Conservation (phyloP, 2,329 filamentous ascomycete genomes). For the Clonostachys byssicola region DNA sequence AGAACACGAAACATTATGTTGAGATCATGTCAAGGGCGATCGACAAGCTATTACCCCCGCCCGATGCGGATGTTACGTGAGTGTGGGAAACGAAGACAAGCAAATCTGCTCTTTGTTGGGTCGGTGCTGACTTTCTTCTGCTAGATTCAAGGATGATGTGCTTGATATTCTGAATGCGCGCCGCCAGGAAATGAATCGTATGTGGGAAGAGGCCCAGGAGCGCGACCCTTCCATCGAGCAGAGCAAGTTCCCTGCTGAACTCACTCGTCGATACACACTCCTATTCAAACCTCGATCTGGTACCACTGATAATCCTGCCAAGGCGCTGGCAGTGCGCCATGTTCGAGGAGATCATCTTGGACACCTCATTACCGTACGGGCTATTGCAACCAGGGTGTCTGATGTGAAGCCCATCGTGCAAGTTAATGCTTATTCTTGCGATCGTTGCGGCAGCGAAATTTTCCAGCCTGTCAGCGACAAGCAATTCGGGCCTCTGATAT, state of each 20-base stretch:
- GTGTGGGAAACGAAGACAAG: constrained; percentile 15
- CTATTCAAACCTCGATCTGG: constrained; percentile 92
- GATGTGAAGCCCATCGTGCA: constrained; percentile 98
- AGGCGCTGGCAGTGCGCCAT: constrained; percentile 82
- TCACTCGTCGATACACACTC: constrained; percentile 90
- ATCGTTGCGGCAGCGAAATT: constrained; percentile 93
- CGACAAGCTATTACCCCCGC: constrained; percentile 78
- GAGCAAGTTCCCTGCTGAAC: constrained; percentile 83
- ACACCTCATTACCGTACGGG: constrained; percentile 87
- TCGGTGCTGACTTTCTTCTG: neutral
- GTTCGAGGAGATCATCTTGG: constrained; percentile 92
- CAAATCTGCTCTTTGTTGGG: neutral
- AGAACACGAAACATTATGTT: constrained; percentile 92
- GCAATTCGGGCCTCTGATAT: constrained; percentile 80
- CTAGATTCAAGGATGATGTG: constrained; percentile 92
- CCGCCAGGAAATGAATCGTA: constrained; percentile 78
- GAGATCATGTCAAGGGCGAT: constrained; percentile 86
- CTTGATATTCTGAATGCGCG: constrained; percentile 95
- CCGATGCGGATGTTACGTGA: constrained; percentile 73
- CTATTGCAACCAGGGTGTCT: constrained; percentile 91
- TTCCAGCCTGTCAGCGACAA: constrained; percentile 94
- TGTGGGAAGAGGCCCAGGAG: constrained; percentile 63
- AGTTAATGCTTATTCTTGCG: constrained; percentile 96
- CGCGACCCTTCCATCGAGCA: constrained; percentile 62
- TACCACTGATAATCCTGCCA: constrained; percentile 57